Percentiles rank a stretch among this genome's conserved stretches.
Evolutionary conservation across 1,284 basidiomycete genomes (phyloP).

Genomic region (Marasmius tenuissimus): DNA sequence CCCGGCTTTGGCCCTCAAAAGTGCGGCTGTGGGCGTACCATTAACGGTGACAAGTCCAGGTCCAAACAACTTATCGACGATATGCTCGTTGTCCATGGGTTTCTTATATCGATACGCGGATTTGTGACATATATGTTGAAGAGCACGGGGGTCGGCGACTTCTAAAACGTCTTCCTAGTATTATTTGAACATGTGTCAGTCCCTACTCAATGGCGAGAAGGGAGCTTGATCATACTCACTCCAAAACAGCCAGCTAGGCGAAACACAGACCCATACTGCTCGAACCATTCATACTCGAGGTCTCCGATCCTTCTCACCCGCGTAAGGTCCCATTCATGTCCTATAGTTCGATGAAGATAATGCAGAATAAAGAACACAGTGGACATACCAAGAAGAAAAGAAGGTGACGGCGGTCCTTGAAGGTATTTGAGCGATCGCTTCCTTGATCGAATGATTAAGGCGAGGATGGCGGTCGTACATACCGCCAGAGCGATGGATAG

Average conservation of each 20-base stretch:
- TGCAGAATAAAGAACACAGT: neutral
- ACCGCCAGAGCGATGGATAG: too few relatives aligned
- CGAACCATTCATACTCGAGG: slow-evolving; percentile 25
- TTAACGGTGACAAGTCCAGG: neutral
- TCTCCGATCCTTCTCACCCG: slow-evolving; percentile 30
- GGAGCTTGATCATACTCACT: slow-evolving; percentile 15
- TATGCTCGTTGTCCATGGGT: neutral
- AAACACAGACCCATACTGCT: slow-evolving; percentile 32
- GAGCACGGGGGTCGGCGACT: neutral
- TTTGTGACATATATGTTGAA: slow-evolving; percentile 1
- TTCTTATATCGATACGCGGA: neutral
- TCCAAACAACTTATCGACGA: neutral
- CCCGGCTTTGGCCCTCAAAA: neutral
- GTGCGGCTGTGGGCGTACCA: neutral
- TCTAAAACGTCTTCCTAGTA: neutral
- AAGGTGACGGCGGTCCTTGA: slow-evolving; percentile 10
- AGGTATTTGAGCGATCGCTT: slow-evolving; percentile 6
- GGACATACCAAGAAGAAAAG: slow-evolving; percentile 7
- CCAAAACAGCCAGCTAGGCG: slow-evolving; percentile 24
- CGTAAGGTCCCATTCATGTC: slow-evolving; percentile 19
- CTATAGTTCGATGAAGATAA: slow-evolving; percentile 12
- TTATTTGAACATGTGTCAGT: neutral
- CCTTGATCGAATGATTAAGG: neutral
- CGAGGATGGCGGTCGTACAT: neutral
- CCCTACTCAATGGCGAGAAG: neutral